Percentiles rank a stretch among this genome's conserved stretches.
These are phyloP conservation scores for Lipomyces japonicus DNA, from an alignment of 805 yeast genomes.

Conservation along the genomic window DNA sequence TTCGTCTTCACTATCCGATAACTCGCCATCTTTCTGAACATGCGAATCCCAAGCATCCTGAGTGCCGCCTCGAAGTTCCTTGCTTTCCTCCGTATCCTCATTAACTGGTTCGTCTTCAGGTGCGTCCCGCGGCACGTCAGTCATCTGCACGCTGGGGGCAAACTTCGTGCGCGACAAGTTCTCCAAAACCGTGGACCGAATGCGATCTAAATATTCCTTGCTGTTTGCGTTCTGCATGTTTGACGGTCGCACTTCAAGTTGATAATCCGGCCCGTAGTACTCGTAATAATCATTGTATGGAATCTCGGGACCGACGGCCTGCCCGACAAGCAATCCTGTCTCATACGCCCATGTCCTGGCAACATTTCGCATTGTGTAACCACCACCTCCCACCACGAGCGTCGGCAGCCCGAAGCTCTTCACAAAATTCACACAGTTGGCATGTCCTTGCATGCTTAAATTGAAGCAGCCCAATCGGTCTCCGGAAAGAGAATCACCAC, in stretches of 20 bases:
- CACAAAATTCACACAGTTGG: slow-evolving; percentile 87
- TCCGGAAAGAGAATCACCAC: slow-evolving; percentile 92
- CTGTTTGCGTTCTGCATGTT: slow-evolving; percentile 96
- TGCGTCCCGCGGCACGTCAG: slow-evolving; percentile 81
- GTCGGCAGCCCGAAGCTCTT: slow-evolving; percentile 87
- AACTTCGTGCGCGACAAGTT: slow-evolving; percentile 86
- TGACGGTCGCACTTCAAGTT: slow-evolving; percentile 88
- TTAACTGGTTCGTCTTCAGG: slow-evolving; percentile 69
- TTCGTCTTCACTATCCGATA: slow-evolving; percentile 31
- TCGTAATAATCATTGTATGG: slow-evolving; percentile 97
- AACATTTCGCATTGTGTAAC: slow-evolving; percentile 94
- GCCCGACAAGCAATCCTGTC: slow-evolving; percentile 74
- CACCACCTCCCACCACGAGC: slow-evolving; percentile 95
- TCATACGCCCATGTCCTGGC: slow-evolving; percentile 95
- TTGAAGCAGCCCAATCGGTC: slow-evolving; percentile 94
- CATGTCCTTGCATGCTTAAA: slow-evolving; percentile 86
- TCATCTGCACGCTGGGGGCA: slow-evolving; percentile 96
- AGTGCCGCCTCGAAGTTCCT: slow-evolving; percentile 89
- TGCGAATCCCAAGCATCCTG: slow-evolving; percentile 74
- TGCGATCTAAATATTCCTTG: slow-evolving; percentile 84
- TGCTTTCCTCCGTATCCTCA: slow-evolving; percentile 70
- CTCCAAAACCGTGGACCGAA: slow-evolving; percentile 67
- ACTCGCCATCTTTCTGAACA: slow-evolving; percentile 68
- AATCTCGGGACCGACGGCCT: slow-evolving; percentile 47
- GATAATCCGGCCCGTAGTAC: slow-evolving; percentile 95